These are phyloP conservation scores for Decorospora gaudefroyi DNA, from an alignment of 2,329 filamentous ascomycete genomes.

Conservation along the genomic window DNA sequence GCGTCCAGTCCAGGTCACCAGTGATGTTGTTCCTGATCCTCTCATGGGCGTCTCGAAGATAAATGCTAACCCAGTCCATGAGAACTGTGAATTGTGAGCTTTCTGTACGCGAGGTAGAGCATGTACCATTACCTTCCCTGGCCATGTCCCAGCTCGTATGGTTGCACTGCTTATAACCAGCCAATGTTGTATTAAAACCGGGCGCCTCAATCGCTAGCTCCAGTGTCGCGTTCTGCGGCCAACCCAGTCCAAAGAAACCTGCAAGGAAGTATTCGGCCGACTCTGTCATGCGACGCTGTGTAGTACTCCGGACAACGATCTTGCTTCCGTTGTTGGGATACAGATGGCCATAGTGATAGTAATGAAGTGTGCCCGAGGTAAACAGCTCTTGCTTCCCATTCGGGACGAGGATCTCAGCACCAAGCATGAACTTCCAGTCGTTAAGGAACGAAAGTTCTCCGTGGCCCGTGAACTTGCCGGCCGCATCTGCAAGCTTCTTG, in stretches of 20 bases:
- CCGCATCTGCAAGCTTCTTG: conserved; percentile 61
- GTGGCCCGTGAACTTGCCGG: conserved; percentile 59
- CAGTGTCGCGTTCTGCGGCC: conserved; percentile 72
- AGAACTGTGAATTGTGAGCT: conserved; percentile 53
- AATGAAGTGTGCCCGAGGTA: conserved; percentile 70
- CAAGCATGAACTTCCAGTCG: conserved; percentile 70
- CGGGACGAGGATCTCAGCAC: conserved; percentile 72
- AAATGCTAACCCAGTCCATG: conserved; percentile 64
- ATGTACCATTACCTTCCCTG: conserved; percentile 53
- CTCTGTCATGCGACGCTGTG: conserved; percentile 77
- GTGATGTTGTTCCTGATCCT: conserved; percentile 61
- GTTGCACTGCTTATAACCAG: conserved; percentile 68
- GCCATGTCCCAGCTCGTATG: conserved; percentile 59
- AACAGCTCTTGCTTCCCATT: conserved; percentile 74
- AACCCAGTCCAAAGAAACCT: conserved; percentile 77
- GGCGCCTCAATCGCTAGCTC: conserved; percentile 69
- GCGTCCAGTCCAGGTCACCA: conserved; percentile 43
- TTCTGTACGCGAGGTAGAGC: neutral
- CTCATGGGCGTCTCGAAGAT: conserved; percentile 66
- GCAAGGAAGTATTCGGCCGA: conserved; percentile 77
- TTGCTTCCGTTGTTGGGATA: conserved; percentile 71
- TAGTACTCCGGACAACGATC: conserved; percentile 73
- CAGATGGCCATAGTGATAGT: conserved; percentile 71
- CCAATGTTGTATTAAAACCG: conserved; percentile 71
- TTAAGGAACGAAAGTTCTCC: conserved; percentile 69